phyloP scores from a whole-genome alignment of 352 stramenopile species.

The Heterotrichella gracilis region DNA sequence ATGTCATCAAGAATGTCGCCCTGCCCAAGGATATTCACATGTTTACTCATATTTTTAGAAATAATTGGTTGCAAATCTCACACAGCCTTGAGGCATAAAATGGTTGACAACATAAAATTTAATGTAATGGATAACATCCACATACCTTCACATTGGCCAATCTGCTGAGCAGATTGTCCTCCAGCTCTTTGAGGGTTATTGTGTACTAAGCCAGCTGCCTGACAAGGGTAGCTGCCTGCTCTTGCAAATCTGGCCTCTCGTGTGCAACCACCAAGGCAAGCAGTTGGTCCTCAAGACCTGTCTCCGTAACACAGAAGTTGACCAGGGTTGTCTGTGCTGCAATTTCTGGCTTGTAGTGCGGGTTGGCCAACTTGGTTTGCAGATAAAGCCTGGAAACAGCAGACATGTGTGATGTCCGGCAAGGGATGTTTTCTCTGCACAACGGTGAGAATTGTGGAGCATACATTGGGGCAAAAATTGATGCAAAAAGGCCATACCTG shows the following conservation, averaged over 20 bases:
- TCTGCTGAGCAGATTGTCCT: constrained; percentile 66
- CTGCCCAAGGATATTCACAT: no score
- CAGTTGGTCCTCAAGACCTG: constrained; percentile 65
- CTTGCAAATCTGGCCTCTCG: constrained; percentile 62
- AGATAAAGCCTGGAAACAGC: constrained; percentile 82
- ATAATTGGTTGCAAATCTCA: no score
- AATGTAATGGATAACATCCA: no score
- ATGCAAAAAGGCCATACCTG: no score
- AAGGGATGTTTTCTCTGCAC: no score
- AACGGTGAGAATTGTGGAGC: no score
- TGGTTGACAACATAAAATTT: no score
- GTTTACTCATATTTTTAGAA: no score
- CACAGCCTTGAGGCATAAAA: no score
- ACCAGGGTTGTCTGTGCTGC: constrained; percentile 69
- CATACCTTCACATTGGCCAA: constrained; percentile 72
- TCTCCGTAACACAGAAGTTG: constrained; percentile 85
- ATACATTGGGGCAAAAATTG: no score
- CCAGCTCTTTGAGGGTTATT: constrained; percentile 68
- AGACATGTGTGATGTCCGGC: no score
- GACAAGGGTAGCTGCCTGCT: constrained; percentile 59
- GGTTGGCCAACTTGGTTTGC: constrained; percentile 77
- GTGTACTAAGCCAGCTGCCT: constrained; percentile 64
- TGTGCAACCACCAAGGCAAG: constrained; percentile 71
- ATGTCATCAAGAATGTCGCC: constrained; percentile 79
- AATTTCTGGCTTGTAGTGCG: constrained; percentile 87